phyloP scores from a whole-genome alignment of 495 filamentous ascomycete genomes.

The Xylaria telfairii region DNA sequence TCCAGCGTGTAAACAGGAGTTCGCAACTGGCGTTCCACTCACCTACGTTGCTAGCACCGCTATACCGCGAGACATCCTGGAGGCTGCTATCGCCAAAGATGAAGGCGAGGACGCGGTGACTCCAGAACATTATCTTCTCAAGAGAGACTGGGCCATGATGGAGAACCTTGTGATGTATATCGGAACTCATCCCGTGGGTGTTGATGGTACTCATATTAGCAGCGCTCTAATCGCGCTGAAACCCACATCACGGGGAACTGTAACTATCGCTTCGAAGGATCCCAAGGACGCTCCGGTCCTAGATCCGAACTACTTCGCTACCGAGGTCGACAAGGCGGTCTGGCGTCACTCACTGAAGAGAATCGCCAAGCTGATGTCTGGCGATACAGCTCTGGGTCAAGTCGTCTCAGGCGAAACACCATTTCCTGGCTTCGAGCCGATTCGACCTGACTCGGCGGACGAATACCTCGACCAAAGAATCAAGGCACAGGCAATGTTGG shows the following conservation, averaged over 20 bases:
- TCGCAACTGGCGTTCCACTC: slow-evolving; percentile 38
- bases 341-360: slow-evolving; percentile 25
- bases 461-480: slow-evolving; percentile 31
- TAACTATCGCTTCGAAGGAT: slow-evolving; percentile 46
- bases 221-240: slow-evolving; percentile 40
- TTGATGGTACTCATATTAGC: slow-evolving; percentile 49
- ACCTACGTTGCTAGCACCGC: slow-evolving; percentile 35
- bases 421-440: slow-evolving; percentile 17
- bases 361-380: slow-evolving; percentile 17
- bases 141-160: slow-evolving; percentile 25
- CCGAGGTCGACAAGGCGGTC: slow-evolving; percentile 33
- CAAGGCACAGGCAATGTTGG: slow-evolving; percentile 9
- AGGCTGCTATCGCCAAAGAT: slow-evolving; percentile 43
- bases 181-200: slow-evolving; percentile 25
- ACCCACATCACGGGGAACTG: slow-evolving; percentile 50
- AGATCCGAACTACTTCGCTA: slow-evolving; percentile 53
- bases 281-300: slow-evolving; percentile 41
- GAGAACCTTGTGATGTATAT: slow-evolving; percentile 28
- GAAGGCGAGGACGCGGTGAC: slow-evolving; percentile 23
- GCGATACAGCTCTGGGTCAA: slow-evolving; percentile 25
- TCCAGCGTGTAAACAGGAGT: too few species aligned
- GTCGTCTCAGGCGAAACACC: slow-evolving; percentile 26
- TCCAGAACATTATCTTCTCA: slow-evolving; percentile 28
- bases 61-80: slow-evolving; percentile 30
- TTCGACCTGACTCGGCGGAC: slow-evolving; percentile 25